Base-by-base conservation (phyloP, 2,329 filamentous ascomycete genomes). In the Penicillium sp. region DNA sequence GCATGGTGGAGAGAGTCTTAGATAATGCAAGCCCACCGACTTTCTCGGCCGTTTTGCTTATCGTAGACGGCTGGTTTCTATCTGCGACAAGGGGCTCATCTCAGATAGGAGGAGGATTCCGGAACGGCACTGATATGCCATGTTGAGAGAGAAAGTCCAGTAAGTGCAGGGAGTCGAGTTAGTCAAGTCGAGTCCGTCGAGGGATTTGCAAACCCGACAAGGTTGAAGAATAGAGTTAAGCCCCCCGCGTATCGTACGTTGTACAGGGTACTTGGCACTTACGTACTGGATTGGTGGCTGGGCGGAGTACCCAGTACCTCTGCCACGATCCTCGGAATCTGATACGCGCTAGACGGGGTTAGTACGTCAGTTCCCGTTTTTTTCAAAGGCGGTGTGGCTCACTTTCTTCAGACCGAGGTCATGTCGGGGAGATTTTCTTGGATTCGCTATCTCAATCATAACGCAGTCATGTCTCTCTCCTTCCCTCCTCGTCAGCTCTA, bases 401-500 rank as follows among this genome's bases (percentile, higher is more conserved):
- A 42, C 13, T 14, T 29, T 22, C 7, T 55, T 53, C 45, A 44
- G 32, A 32, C 46, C 32, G 13, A 31, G n/a, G 41, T 42, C 48
- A 21, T 42, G 24, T 53, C 44, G 41, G 31, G 14, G 46, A 18
- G 47, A 32, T 50, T 38, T 44, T 43, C 41, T 43, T 31, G 36
- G 11, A 46, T 21, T 41, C 36, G 50, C 22, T 43, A 27, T 27
- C 22, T 49, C 21, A 8, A 16, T 41, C 41, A 11, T 52, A 32
- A 41, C 34, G 24, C 43, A 54, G 62, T 34, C 29, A 74, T 73
- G 67, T 55, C 67, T 51, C 53, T 59, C 62, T 64, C 69, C 69
- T 80, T 82, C 62, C 65, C 79, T 44, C 69, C 77, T 41, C 82
- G 84, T 60, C 83, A 88, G 68, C 86, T 91, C 59, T 94, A 88